Conservation (phyloP, 495 filamentous ascomycete species). For the Penicillium ochrochloron region DNA sequence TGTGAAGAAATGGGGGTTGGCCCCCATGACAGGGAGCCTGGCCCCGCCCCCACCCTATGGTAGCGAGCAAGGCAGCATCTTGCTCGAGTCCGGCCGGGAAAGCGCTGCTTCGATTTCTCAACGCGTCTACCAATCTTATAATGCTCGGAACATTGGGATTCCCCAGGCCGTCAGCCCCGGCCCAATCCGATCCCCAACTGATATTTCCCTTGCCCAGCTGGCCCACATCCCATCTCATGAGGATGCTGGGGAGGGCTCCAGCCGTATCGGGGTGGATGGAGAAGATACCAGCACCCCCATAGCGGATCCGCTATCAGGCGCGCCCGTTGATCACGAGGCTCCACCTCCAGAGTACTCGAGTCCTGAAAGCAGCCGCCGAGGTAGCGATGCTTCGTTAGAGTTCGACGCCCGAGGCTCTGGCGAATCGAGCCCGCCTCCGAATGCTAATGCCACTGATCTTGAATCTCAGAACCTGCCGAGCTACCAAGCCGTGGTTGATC, state of each 20-base stretch:
- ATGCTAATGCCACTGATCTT: conserved; percentile 27
- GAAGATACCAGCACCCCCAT: conserved; percentile 18
- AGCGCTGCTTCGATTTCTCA: conserved; percentile 60
- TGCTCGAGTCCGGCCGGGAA: conserved; percentile 85
- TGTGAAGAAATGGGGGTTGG: conserved; percentile 98
- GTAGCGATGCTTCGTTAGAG: conserved; percentile 49
- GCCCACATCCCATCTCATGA: conserved; percentile 74
- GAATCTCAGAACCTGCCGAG: conserved; percentile 28
- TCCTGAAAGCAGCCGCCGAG: conserved; percentile 62
- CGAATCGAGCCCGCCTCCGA: conserved; percentile 41
- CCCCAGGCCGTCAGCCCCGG: conserved; percentile 83
- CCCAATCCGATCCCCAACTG: conserved; percentile 88
- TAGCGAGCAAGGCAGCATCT: conserved; percentile 91
- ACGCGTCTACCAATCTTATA: conserved; percentile 57
- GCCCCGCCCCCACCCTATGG: conserved; percentile 97
- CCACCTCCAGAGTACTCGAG: conserved; percentile 77
- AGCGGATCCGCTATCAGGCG: conserved; percentile 6
- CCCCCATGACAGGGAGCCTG: conserved; percentile 92
- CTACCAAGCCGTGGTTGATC: conserved; percentile 34
- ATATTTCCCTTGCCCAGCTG: conserved; percentile 86
- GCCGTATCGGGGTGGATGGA: conserved; percentile 50
- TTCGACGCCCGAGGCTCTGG: conserved; percentile 25
- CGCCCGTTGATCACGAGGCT: conserved; percentile 28
- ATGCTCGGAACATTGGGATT: conserved; percentile 57
- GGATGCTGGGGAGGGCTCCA: conserved; percentile 76